These are phyloP conservation scores for Vanderwaltozyma polyspora DNA, from an alignment of 805 yeast genomes.

Conservation along the genomic window DNA sequence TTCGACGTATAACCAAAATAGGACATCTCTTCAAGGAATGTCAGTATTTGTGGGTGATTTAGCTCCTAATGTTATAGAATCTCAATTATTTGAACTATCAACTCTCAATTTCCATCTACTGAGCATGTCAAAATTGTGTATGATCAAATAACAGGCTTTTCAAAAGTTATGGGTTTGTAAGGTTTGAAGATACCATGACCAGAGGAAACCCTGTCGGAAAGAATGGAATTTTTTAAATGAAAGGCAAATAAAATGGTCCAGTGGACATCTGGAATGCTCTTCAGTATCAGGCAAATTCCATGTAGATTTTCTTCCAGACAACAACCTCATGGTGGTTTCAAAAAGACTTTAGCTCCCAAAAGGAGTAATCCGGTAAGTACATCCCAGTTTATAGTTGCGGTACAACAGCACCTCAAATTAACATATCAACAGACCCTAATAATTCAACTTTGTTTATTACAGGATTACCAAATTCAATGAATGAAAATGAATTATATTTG, in stretches of 20 bases:
- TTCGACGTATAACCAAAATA: background rate
- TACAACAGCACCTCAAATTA: slow-evolving; percentile 44
- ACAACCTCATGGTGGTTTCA: background rate
- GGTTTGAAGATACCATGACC: slow-evolving; percentile 52
- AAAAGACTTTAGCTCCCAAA: no score
- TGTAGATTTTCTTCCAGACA: no score
- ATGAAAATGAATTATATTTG: slow-evolving; percentile 50
- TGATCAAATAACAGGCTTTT: slow-evolving; percentile 62
- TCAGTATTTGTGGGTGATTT: slow-evolving; percentile 84
- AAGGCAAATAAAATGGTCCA: no score
- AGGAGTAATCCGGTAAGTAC: no score
- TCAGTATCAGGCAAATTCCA: no score
- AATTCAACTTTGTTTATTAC: slow-evolving; percentile 68
- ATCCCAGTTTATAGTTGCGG: slow-evolving; percentile 16
- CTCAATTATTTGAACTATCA: slow-evolving; percentile 52
- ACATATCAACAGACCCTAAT: slow-evolving; percentile 65
- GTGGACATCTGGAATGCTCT: no score
- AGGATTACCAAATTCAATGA: slow-evolving; percentile 47
- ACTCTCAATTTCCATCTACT: slow-evolving; percentile 57
- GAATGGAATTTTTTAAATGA: no score
- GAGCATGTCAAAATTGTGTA: slow-evolving; percentile 68
- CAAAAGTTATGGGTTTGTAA: slow-evolving; percentile 86
- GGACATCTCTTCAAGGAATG: background rate
- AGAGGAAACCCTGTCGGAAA: no score
- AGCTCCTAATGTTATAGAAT: slow-evolving; percentile 61